Base-by-base conservation (phyloP, 1,284 basidiomycete species). In the Volvariella volvacea region DNA sequence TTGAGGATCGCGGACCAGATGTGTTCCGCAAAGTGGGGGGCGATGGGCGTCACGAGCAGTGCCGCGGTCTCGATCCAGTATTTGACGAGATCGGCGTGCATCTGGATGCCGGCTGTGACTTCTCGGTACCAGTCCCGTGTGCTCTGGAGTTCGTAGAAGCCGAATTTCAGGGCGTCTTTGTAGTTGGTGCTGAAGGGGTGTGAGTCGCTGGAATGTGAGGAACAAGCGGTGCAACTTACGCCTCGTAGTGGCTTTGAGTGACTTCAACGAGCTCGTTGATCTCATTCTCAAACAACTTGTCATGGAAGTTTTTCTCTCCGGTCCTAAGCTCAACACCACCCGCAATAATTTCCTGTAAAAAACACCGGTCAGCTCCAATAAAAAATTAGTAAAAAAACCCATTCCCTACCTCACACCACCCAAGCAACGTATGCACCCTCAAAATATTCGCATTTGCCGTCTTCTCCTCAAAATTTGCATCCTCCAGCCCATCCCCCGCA, bases 381-480 rank as follows among this genome's bases (percentile, higher is more conserved):
- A 36, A 36, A 41, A 31, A 44, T 3, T 46, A 4, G 15, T 39
- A 25, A 22, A 31, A 44, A 31, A 44, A 4, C 39, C 10, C 3
- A 55, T n/a, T n/a, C n/a, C 80, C 47, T 48, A 91, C 92, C 67
- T 93, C 84, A 56, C 91, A 94, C 94, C 95, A 99, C 4, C 76
- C 78, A 52, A 93, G 75, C 53, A 97, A 72, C 0, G 95, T 99
- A 66, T 95, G 88, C 50, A 99, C 70, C 49, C 96, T 82, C 58
- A 99, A 69, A 61, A 99, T 99, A 55, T 93, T 94, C 16, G 96
- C 94, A 61, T 99, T 99, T 15, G 96, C 96, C 9, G 89, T 92
- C 71, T 93, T 92, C 75, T 99, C 96, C 63, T 99, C 96, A 57
- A 99, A 99, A 73, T 98, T 99, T 44, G 87, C 90, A 66, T 99